Base-by-base conservation (phyloP, 129 eudicot genomes). In the carrot (Daucus carota) region DNA sequence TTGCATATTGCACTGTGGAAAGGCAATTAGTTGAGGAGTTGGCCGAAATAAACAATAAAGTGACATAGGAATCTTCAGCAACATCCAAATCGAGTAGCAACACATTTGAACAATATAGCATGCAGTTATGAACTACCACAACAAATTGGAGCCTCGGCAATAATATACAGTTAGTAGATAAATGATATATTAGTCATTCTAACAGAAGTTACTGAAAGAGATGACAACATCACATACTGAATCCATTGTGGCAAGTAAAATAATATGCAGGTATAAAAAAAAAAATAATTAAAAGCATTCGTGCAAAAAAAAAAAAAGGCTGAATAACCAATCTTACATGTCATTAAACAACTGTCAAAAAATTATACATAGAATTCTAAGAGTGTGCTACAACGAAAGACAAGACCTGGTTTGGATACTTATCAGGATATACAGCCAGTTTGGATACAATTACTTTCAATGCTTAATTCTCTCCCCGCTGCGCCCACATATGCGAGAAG, bases 1-100 rank as follows among this genome's bases (percentile, higher is more conserved):
- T 81, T 85, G 96, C 85, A 85, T 82, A 72, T 93, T 90, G 81
- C 78, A 87, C 98, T 90, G 83, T 75, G 48, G 54, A 82, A 73
- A 73, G 22, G 28, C 17, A 13, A 46, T 79, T n/a, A 38, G 48
- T 32, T 13, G 42, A 26, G 34, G 17, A 24, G 63, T 34, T 8
- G 22, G 54, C 17, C n/a, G 22, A 73, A 73, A 28, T 10, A 45
- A 50, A 72, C 8, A 40, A 5, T 24, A 17, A 32, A 28, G 20
- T 17, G 3, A 29, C 5, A 29, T 11, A 62, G 69, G 69, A 62
- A 28, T 0, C 1, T 28, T 62, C 2, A 62, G 13, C 33, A 60
- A 26, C 34, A 3, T 59, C 11, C 14, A 62, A 62, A 62, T 15
- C 28, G 8, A 26, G 69, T 62, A 28, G 13, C 8, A 26, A 7